Percentiles rank a stretch among this genome's conserved stretches.
Evolutionary conservation across 2,329 filamentous ascomycete species (phyloP).

Genomic region (Blastomyces gilchristii): DNA sequence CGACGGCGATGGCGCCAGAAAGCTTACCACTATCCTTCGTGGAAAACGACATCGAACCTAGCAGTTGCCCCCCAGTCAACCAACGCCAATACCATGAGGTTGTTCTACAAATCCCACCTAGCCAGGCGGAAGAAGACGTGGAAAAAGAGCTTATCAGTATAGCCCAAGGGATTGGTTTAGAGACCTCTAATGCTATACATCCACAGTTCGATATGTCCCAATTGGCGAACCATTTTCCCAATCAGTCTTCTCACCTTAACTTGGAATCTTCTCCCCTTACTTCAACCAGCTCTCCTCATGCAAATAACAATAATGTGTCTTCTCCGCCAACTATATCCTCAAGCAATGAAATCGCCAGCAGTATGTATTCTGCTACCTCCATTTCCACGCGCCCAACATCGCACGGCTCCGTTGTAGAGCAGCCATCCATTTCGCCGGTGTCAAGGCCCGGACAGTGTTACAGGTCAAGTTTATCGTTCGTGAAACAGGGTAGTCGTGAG

Average conservation of each 20-base stretch:
- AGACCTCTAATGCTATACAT: constrained; percentile 20
- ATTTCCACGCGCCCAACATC: constrained; percentile 33
- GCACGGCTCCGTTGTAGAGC: constrained; percentile 26
- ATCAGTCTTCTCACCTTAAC: constrained; percentile 13
- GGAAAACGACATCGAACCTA: neutral
- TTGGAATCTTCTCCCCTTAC: constrained; percentile 11
- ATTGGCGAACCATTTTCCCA: constrained; percentile 26
- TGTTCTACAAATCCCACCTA: constrained; percentile 7
- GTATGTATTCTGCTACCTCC: constrained; percentile 30
- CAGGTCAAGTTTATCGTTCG: neutral
- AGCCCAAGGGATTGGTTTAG: constrained; percentile 30
- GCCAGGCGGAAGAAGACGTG: constrained; percentile 27
- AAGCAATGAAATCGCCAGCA: constrained; percentile 20
- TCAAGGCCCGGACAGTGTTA: neutral
- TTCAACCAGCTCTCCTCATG: constrained; percentile 19
- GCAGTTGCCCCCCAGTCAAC: neutral
- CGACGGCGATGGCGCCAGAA: neutral
- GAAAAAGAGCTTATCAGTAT: constrained; percentile 31
- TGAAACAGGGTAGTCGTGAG: neutral
- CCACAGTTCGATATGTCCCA: constrained; percentile 22
- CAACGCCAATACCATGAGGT: constrained; percentile 9
- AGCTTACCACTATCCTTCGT: neutral
- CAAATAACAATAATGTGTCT: constrained; percentile 23
- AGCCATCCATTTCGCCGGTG: neutral
- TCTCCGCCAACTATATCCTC: constrained; percentile 18